Evolutionary conservation across 371 early-diverging fungal species (phyloP).

Genomic region (Circinella umbellata): DNA sequence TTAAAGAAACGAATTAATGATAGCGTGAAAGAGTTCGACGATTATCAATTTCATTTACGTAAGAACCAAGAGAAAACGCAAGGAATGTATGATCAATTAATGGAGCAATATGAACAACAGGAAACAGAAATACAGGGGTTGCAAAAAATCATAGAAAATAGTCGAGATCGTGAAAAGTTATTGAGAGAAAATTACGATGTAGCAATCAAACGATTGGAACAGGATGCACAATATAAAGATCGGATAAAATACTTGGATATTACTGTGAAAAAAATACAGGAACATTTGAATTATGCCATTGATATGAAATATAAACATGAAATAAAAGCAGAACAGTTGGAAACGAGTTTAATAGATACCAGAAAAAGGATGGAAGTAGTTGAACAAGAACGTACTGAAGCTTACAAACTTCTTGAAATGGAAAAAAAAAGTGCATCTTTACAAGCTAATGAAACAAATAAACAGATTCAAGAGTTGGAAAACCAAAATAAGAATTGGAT

Average conservation of each 20-base stretch:
- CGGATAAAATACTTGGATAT: neutral
- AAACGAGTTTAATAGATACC: neutral
- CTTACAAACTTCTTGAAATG: neutral
- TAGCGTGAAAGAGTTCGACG: neutral
- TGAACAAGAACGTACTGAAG: neutral
- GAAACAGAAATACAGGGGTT: neutral
- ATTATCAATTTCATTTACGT: neutral
- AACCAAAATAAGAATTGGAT: slow-evolving; percentile 14
- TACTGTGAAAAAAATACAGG: neutral
- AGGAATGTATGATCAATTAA: too few relatives aligned
- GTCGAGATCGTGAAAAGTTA: neutral
- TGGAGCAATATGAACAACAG: too few relatives aligned
- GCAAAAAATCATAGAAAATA: neutral
- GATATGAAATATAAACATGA: neutral
- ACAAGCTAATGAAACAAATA: neutral
- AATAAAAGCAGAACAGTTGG: neutral
- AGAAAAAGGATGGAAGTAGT: neutral
- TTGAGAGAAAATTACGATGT: neutral
- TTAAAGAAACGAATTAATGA: neutral
- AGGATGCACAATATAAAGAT: neutral
- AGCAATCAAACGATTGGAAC: neutral
- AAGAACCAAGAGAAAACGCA: neutral
- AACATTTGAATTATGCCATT: neutral
- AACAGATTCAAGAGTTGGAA: slow-evolving; percentile 3
- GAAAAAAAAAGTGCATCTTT: neutral